Evolutionary conservation across 805 yeast genomes (phyloP).

Genomic region (Metschnikowia matae): DNA sequence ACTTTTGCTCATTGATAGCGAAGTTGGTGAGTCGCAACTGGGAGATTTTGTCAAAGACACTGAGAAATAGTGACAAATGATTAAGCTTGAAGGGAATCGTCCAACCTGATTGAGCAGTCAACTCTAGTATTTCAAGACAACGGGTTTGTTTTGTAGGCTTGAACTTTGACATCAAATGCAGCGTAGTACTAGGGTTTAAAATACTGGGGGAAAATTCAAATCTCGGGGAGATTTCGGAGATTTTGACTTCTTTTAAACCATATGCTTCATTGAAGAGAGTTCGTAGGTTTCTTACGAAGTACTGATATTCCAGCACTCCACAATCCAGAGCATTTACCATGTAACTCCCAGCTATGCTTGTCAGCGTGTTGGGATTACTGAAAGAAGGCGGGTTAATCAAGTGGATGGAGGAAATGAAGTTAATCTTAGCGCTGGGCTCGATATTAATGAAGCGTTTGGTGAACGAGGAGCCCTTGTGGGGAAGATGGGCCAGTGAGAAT

Average conservation of each 20-base stretch:
- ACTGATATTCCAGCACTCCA: slow-evolving; percentile 20
- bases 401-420: slow-evolving; percentile 26
- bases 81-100: slow-evolving; percentile 46
- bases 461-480: slow-evolving; percentile 18
- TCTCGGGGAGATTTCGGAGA: slow-evolving; percentile 48
- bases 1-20: slow-evolving; percentile 41
- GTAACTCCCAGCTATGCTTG: slow-evolving; percentile 37
- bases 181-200: slow-evolving; percentile 6
- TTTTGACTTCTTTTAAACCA: slow-evolving; percentile 37
- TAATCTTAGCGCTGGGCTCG: slow-evolving; percentile 30
- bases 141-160: slow-evolving; percentile 18
- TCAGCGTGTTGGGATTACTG: slow-evolving; percentile 18
- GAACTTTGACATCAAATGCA: slow-evolving; percentile 15
- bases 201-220: slow-evolving; percentile 36
- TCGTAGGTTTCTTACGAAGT: slow-evolving; percentile 22
- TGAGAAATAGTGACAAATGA: slow-evolving; percentile 44
- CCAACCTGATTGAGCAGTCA: slow-evolving; percentile 48
- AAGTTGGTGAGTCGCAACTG: slow-evolving; percentile 44
- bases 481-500: slow-evolving; percentile 33
- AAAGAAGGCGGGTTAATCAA: slow-evolving; percentile 33
- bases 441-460: slow-evolving; percentile 20
- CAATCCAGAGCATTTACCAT: slow-evolving; percentile 24
- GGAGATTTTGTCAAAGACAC: slow-evolving; percentile 34
- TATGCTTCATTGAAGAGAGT: slow-evolving; percentile 43
- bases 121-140: slow-evolving; percentile 28